A percentile compares a stretch with the other conserved stretches of the same genome.
phyloP scores from a whole-genome alignment of 805 yeast genomes.

The Wickerhamomyces tratensis region DNA sequence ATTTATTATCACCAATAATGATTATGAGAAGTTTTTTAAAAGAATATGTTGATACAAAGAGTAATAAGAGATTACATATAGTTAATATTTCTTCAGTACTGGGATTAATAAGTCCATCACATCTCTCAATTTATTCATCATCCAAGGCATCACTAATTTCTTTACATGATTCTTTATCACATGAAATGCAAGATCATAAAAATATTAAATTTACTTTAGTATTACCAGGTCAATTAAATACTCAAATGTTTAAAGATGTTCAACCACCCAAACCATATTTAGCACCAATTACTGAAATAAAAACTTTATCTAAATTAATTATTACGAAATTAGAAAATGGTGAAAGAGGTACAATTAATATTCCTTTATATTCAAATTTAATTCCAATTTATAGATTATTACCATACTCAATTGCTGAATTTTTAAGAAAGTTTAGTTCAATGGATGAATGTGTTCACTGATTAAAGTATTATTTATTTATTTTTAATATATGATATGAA shows the following conservation, averaged over 20 bases:
- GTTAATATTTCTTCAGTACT: constrained; percentile 73
- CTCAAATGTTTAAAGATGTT: constrained; percentile 68
- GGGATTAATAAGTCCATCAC: constrained; percentile 74
- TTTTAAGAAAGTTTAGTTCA: constrained; percentile 44
- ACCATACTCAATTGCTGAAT: constrained; percentile 46
- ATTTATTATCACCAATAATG: constrained; percentile 55
- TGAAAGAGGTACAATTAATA: constrained; percentile 55
- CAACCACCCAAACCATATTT: constrained; percentile 60
- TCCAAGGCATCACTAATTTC: constrained; percentile 80
- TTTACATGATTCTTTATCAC: constrained; percentile 71
- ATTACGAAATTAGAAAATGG: constrained; percentile 49
- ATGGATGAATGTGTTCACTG: constrained; percentile 38
- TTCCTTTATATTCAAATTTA: constrained; percentile 67
- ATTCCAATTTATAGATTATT: constrained; percentile 58
- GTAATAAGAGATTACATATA: constrained; percentile 51
- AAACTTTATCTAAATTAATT: constrained; percentile 45
- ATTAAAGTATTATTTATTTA: no score
- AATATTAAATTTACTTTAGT: constrained; percentile 66
- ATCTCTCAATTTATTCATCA: constrained; percentile 72
- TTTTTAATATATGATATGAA: no score
- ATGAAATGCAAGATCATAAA: constrained; percentile 46
- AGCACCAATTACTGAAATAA: constrained; percentile 70
- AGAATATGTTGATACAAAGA: constrained; percentile 28
- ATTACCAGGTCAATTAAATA: constrained; percentile 77
- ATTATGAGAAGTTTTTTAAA: constrained; percentile 62